Evolutionary conservation across 352 stramenopile genomes (phyloP).

Genomic region (Aphanomyces stellatus): DNA sequence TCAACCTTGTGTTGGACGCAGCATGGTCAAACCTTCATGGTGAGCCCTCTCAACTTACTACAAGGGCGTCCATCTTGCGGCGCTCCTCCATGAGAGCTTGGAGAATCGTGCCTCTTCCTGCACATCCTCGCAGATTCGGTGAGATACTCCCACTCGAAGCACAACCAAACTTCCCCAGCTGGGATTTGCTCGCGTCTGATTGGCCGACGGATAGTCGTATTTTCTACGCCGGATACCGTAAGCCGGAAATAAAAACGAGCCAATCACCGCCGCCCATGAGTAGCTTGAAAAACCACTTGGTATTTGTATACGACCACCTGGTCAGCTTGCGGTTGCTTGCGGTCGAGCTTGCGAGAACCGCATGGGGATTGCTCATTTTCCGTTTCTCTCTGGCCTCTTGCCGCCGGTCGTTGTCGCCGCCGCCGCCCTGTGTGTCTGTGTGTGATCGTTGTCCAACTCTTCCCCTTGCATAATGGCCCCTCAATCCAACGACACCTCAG

Average conservation of each 20-base stretch:
- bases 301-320: neutral
- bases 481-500: neutral
- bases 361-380: constrained; percentile 7
- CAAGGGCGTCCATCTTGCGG: too few relatives aligned
- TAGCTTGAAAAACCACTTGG: neutral
- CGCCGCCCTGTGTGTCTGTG: neutral
- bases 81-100: too few relatives aligned
- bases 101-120: too few relatives aligned
- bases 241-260: neutral
- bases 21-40: too few relatives aligned
- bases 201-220: neutral
- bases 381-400: too few relatives aligned
- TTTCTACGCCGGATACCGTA: constrained; percentile 6
- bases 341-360: neutral
- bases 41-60: too few relatives aligned
- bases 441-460: neutral
- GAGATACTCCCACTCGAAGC: neutral
- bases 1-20: too few relatives aligned
- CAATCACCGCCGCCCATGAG: neutral
- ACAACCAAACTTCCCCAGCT: too few relatives aligned
- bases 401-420: neutral
- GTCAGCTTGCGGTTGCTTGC: neutral
- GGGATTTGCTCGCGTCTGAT: neutral
- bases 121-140: neutral
- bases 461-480: neutral